Base-by-base conservation (phyloP, 257 asterid genomes). In the Vinca minor region DNA sequence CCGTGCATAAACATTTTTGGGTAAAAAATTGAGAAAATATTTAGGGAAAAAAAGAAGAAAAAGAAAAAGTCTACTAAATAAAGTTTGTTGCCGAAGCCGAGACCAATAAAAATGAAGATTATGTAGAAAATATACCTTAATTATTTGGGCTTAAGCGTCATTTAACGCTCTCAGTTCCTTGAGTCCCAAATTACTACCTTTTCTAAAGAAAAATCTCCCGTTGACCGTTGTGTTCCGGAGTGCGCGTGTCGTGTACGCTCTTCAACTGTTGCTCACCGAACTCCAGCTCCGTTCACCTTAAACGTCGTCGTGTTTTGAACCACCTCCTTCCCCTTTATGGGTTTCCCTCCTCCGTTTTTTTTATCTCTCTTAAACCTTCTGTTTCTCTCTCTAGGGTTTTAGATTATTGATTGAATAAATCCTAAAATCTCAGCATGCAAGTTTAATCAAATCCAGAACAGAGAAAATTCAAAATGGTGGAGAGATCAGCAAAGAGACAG, bases 391-490 rank as follows among this genome's bases (percentile, higher is more conserved):
- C 77, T 63, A 63, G 46, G 70, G 75, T 64, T 70, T 47, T 64
- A 45, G 50, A 62, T 28, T 28, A 28, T 29, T 12, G 61, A 29
- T 26, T 3, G 17, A 17, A 23, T 5, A 26, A 34, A 10, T 28
- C 36, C 45, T 31, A 12, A 50, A 64, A 32, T n/a, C 13, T n/a
- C 34, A 64, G 10, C 64, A 41, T 44, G 34, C 28, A 31, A 46
- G 11, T n/a, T n/a, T 42, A 13, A 36, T 45, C 20, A 41, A 34
- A 56, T 57, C 49, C 26, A 41, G 17, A 32, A 18, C n/a, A 62
- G 56, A 57, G n/a, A n/a, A n/a, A n/a, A 21, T 8, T 53, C 17
- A 31, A 69, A 56, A 86, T 84, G 96, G 71, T 69, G 39, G 93
- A 81, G 50, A 81, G 75, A 71, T 72, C 89, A 38, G 10, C 42